Base-by-base conservation (phyloP, 1,284 basidiomycete genomes). In the Apiotrichum montevideense region DNA sequence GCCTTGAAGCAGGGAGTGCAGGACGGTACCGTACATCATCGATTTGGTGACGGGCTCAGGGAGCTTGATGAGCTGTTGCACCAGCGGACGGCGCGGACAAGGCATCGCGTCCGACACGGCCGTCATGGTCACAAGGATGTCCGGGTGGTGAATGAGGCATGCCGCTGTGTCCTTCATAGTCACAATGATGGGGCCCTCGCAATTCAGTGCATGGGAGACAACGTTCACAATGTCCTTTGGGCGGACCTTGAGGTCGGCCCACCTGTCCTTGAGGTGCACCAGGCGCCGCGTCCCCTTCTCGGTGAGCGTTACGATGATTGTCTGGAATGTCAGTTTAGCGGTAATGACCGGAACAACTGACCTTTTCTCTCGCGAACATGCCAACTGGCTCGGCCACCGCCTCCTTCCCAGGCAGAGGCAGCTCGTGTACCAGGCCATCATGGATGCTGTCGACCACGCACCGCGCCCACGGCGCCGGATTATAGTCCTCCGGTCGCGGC, bases 51-150 rank as follows among this genome's bases (percentile, higher is more conserved):
- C 62, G 6, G 72, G 68, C 37, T 69, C 43, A 74, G 78, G 64
- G 82, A 84, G 35, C 74, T 83, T 57, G 78, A 83, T 39, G 79
- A 86, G 59, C 79, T 85, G 51, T 9, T 86, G 83, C 1, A 97
- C 77, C 14, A 96, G 79, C 1, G 93, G 88, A 69, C 87, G 88
- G 13, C 94, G 84, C 6, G 83, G 77, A 70, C 94, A 97, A 59
- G 86, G 83, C 3, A 87, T 81, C 0, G 91, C 84, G 58, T 85
- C 87, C 3, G 91, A 86, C 29, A 96, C 84, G 0, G 88, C 83
- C 0, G 93, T 95, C 42, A 90, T 87, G 1, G 93, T 93, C 47
- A 96, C 75, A 51, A 97, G 85, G 46, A 90, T 77, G 73, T 97
- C 94, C 1, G 93, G 93, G 68, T 96, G 90, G 45, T 86, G 85